Conservation (phyloP, 257 asterid genomes). For the Solanum paucissectum region DNA sequence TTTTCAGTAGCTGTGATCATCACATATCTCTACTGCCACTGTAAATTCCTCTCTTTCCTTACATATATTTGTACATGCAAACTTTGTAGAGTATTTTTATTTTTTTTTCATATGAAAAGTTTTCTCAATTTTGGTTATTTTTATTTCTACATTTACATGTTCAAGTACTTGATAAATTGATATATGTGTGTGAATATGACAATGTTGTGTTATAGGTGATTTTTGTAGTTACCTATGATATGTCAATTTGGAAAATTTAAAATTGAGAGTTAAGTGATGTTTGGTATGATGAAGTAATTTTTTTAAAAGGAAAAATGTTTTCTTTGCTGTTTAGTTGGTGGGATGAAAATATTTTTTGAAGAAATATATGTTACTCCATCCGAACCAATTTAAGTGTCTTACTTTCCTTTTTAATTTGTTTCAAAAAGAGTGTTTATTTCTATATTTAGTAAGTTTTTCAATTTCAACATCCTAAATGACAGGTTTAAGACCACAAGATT, state of each 20-base stretch:
- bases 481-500: neutral
- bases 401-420: too few species aligned
- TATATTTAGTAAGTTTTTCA: too few species aligned
- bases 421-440: too few species aligned
- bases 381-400: neutral
- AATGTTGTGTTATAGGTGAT: neutral
- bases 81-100: neutral
- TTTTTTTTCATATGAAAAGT: neutral
- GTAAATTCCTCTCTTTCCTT: neutral
- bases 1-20: slow-evolving; percentile 3
- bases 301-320: neutral
- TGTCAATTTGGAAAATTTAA: neutral
- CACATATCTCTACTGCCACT: neutral
- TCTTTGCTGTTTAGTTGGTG: neutral
- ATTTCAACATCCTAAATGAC: too few species aligned
- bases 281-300: neutral
- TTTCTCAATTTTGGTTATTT: neutral
- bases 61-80: neutral
- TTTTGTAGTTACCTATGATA: neutral
- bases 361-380: neutral
- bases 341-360: neutral
- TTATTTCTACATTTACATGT: neutral
- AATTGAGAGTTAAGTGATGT: neutral
- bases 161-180: neutral
- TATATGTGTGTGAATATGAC: neutral